Evolutionary conservation across 148 eudicot species (phyloP).

Genomic region (Tetragonia tetragonoides): DNA sequence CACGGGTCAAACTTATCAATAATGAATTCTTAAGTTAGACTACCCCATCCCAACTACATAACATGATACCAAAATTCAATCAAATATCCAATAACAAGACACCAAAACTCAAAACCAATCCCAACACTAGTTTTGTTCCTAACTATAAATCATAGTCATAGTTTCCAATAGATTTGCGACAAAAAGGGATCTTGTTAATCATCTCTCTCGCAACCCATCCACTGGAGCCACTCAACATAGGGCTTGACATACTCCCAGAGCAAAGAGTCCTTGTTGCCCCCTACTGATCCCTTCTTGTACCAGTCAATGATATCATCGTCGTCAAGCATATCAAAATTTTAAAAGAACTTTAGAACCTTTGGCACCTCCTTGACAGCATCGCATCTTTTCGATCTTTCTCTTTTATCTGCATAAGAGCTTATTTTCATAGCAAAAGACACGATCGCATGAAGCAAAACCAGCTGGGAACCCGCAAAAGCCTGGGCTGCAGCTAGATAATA

Average conservation of each 20-base stretch:
- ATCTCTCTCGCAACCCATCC: too few relatives aligned
- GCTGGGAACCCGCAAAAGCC: constrained; percentile 46
- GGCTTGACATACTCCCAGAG: constrained; percentile 75
- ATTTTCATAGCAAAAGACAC: constrained; percentile 52
- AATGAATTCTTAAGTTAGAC: too few relatives aligned
- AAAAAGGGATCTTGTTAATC: too few relatives aligned
- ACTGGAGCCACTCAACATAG: constrained; percentile 86
- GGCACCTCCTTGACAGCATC: constrained; percentile 73
- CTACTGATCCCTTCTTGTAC: constrained; percentile 53
- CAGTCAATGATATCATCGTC: constrained; percentile 62
- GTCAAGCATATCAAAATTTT: constrained; percentile 63
- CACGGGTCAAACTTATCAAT: too few relatives aligned
- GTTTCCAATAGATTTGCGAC: too few relatives aligned
- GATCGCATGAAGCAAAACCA: constrained; percentile 44
- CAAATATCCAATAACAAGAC: too few relatives aligned
- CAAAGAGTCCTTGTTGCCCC: constrained; percentile 39
- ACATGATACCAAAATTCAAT: too few relatives aligned
- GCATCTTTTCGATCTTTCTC: too few relatives aligned
- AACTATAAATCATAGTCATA: too few relatives aligned
- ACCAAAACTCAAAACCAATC: too few relatives aligned
- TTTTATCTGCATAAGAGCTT: constrained; percentile 1
- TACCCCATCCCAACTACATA: too few relatives aligned
- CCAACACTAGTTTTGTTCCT: too few relatives aligned
- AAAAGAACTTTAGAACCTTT: constrained; percentile 54
- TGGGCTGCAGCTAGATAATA: constrained; percentile 41